Evolutionary conservation across 164 flowering plant species (phyloP).

Genomic region (Sextonia rubra): DNA sequence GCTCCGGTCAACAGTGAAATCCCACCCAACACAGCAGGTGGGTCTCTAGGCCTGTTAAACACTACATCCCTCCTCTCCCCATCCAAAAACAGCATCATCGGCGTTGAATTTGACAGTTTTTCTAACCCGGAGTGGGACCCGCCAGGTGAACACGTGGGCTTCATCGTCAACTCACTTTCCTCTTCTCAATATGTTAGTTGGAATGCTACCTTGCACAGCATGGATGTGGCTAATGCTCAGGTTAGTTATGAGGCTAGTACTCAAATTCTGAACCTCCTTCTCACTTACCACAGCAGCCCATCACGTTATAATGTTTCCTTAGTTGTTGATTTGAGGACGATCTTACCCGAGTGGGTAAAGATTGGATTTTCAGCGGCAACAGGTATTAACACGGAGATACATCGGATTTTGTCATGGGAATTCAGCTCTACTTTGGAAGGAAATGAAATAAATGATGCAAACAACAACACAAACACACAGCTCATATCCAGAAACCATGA

Average conservation of each 20-base stretch:
- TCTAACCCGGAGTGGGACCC: conserved; percentile 21
- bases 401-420: conserved; percentile 17
- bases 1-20: conserved; percentile 23
- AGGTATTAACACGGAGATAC: background rate
- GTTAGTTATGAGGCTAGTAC: conserved; percentile 15
- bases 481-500: no score
- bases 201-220: conserved; percentile 11
- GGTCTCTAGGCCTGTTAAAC: conserved; percentile 38
- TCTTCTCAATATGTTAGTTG: conserved; percentile 4
- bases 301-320: conserved; percentile 7
- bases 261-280: conserved; percentile 10
- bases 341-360: conserved; percentile 14
- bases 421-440: conserved; percentile 18
- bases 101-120: conserved; percentile 33
- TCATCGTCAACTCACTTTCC: conserved; percentile 19
- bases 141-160: conserved; percentile 27
- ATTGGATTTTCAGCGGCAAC: conserved; percentile 24
- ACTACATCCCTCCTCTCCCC: conserved; percentile 1
- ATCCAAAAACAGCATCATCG: conserved; percentile 15
- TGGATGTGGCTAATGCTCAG: conserved; percentile 10
- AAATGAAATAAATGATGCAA: background rate
- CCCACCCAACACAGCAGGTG: conserved; percentile 34
- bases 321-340: conserved; percentile 11
- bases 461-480: no score
- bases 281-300: conserved; percentile 11